Evolutionary conservation across 1,284 basidiomycete species (phyloP).

Genomic region (Fomes fomentarius): DNA sequence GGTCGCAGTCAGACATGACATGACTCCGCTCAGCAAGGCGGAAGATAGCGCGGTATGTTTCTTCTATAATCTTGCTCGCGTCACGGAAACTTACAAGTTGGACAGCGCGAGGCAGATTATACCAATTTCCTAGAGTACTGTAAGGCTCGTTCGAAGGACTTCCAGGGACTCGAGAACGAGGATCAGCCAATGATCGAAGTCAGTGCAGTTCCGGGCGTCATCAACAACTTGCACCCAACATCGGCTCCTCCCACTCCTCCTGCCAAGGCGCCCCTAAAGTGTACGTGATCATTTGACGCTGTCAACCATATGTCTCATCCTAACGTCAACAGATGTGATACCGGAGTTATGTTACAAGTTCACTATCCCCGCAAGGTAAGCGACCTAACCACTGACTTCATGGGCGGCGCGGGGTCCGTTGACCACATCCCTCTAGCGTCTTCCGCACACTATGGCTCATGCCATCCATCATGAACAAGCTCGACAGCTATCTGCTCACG

Average conservation of each 20-base stretch:
- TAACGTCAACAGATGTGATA: constrained; percentile 58
- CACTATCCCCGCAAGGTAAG: constrained; percentile 73
- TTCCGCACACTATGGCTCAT: constrained; percentile 67
- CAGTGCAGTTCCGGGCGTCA: constrained; percentile 45
- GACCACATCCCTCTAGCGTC: constrained; percentile 44
- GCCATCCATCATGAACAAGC: constrained; percentile 69
- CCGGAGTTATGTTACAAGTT: constrained; percentile 76
- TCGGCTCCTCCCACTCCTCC: constrained; percentile 42
- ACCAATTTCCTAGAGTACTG: constrained; percentile 67
- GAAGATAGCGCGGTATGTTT: constrained; percentile 56
- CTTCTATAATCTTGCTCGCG: neutral
- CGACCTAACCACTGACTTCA: too few relatives aligned
- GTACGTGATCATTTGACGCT: constrained; percentile 35
- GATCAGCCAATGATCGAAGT: constrained; percentile 77
- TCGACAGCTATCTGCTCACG: constrained; percentile 73
- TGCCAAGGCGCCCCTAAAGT: constrained; percentile 54
- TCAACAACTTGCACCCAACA: constrained; percentile 57
- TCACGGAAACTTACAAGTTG: constrained; percentile 4
- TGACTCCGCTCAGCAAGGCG: constrained; percentile 73
- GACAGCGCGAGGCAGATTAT: constrained; percentile 60
- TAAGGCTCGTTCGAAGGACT: constrained; percentile 58
- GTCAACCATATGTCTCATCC: neutral
- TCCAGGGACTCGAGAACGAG: constrained; percentile 61
- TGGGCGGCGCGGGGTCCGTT: neutral
- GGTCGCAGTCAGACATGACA: constrained; percentile 57